phyloP scores from a whole-genome alignment of 176 grass and related monocot species.

The Oryza officinalis region DNA sequence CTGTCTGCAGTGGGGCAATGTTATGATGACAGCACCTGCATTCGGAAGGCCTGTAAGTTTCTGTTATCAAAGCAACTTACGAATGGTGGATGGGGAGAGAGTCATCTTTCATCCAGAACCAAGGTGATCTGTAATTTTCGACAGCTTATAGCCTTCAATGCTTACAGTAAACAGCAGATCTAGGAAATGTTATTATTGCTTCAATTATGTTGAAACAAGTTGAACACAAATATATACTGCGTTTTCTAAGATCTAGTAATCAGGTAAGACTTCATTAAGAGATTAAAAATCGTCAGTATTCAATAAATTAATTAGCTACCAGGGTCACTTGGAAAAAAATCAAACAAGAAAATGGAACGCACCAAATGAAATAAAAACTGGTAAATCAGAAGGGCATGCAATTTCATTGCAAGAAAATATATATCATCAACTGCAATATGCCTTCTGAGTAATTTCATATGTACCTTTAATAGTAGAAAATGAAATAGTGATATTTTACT shows the following conservation, averaged over 20 bases:
- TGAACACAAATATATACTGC: neutral
- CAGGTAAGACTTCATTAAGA: neutral
- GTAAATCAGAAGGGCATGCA: neutral
- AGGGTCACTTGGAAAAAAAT: neutral
- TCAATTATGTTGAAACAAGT: neutral
- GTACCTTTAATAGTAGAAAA: conserved; percentile 13
- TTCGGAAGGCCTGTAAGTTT: conserved; percentile 61
- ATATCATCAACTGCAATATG: neutral
- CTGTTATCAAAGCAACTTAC: conserved; percentile 62
- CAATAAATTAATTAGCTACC: neutral
- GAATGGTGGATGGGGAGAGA: conserved; percentile 78
- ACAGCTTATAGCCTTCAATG: neutral
- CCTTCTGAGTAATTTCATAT: neutral
- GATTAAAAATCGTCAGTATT: neutral
- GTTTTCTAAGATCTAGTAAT: neutral
- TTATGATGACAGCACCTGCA: conserved; percentile 46
- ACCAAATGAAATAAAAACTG: neutral
- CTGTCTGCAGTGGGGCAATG: conserved; percentile 47
- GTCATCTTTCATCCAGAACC: conserved; percentile 68
- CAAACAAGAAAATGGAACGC: neutral
- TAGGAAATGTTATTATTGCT: neutral
- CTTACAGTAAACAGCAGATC: neutral
- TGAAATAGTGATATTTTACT: neutral
- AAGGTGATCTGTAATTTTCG: conserved; percentile 25
- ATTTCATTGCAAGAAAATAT: no score